Evolutionary conservation across 495 filamentous ascomycete genomes (phyloP), one percentile per base, ranked within the genome.

Genomic region (Niebla homalea): DNA sequence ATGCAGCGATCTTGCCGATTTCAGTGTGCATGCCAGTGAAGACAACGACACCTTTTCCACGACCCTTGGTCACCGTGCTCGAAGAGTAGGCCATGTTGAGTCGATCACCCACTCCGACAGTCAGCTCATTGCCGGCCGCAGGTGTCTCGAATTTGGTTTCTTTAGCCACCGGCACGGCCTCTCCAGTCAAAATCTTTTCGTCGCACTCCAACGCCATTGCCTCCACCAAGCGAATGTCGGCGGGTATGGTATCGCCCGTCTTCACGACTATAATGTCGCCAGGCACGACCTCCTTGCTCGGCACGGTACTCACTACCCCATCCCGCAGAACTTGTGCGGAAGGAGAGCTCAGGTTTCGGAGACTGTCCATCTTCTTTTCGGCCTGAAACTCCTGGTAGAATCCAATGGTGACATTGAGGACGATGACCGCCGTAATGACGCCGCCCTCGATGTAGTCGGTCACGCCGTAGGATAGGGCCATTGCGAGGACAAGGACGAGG

Each of bases 311-410:
- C 12, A 74, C 70, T 39, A 75, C 73, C 1, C 85, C 84, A 60
- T 88, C 78, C 37, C 88, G 81, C 5, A 94, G 66, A 3, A 84
- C 86, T 49, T 70, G 77, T 25, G 88, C 89, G 53, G 81, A 80
- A 44, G 88, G 88, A 3, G 87, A 85, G 1, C 83, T 87, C 7
- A 93, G 71, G 25, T 80, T 78, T 36, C 84, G 70, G 12, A 94
- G 71, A 20, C 85, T 84, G 39, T 90, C 79, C 74, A 93, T 89
- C 51, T 83, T 89, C 69, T 89, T 85, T 60, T 89, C 87, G 21
- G 88, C 88, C 47, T 78, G 73, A 60, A 84, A 90, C 60, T 94
- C 87, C 60, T 93, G 87, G 43, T 74, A 77, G 69, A 92, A 93
- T 65, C 81, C 84, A 21, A 86, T 78, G 36, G 78, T 67, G 26